phyloP scores from a whole-genome alignment of 495 filamentous ascomycete species.

The Chaetomium fimeti region DNA sequence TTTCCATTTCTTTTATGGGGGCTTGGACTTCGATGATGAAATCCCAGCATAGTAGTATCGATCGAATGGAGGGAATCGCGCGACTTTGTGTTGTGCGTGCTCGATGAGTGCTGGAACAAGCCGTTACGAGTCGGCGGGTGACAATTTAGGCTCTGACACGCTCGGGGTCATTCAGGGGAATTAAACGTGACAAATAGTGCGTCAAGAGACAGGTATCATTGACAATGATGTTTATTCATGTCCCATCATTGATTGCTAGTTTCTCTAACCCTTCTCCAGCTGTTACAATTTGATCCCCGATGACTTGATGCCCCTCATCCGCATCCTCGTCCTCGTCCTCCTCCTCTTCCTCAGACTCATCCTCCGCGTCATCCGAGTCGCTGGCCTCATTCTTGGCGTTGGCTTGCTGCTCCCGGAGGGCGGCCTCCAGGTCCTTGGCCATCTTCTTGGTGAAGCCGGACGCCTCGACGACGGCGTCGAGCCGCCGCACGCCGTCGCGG shows the following conservation, averaged over 20 bases:
- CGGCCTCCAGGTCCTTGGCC: constrained; percentile 85
- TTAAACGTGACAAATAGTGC: not conserved
- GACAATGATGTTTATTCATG: constrained; percentile 19
- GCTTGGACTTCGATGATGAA: constrained; percentile 27
- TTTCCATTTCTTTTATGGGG: constrained; percentile 32
- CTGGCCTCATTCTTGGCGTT: constrained; percentile 27
- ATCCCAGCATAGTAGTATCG: constrained; percentile 29
- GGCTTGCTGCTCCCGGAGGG: constrained; percentile 66
- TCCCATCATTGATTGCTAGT: constrained; percentile 28
- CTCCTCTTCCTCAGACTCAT: constrained; percentile 60
- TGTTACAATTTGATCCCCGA: constrained; percentile 2
- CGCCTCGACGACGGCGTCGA: constrained; percentile 88
- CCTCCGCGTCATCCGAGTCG: constrained; percentile 33
- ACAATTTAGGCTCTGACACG: not conserved
- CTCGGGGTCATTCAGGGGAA: not conserved
- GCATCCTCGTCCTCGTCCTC: constrained; percentile 28
- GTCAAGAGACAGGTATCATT: not conserved
- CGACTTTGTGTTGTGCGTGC: not conserved
- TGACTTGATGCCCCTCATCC: constrained; percentile 28
- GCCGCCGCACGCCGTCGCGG: constrained; percentile 60
- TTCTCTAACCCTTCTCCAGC: constrained; percentile 26
- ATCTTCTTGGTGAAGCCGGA: constrained; percentile 96
- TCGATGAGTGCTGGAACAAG: not conserved
- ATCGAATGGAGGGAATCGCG: constrained; percentile 25
- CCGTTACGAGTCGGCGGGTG: not conserved